A percentile compares a stretch with the other conserved stretches of the same genome.
These are phyloP conservation scores for Actinomortierella ambigua DNA, from an alignment of 371 early-diverging fungal genomes.

Conservation along the genomic window DNA sequence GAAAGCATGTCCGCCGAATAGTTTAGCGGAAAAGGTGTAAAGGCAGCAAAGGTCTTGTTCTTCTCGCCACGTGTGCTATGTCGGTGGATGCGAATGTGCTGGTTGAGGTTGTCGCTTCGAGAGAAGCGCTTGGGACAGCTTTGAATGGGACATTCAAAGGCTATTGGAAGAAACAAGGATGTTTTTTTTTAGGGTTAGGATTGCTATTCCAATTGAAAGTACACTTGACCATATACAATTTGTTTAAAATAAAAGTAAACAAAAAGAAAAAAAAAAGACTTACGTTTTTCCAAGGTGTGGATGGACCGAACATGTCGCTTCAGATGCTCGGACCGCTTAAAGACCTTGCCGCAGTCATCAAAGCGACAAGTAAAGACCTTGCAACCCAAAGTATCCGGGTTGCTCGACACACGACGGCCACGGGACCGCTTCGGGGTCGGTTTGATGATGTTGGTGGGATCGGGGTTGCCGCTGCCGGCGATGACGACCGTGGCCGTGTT, in stretches of 20 bases:
- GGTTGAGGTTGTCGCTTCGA: conserved; percentile 82
- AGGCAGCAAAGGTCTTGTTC: conserved; percentile 21
- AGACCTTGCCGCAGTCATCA: conserved; percentile 73
- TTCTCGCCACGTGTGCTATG: conserved; percentile 49
- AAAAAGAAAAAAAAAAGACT: conserved; percentile 13
- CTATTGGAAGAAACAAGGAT: conserved; percentile 33
- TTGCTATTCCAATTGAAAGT: background rate
- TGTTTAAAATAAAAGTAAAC: background rate
- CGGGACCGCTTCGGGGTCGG: conserved; percentile 54
- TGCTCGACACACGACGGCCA: conserved; percentile 61
- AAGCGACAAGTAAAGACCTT: conserved; percentile 58
- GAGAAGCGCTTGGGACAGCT: conserved; percentile 85
- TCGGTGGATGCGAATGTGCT: conserved; percentile 70
- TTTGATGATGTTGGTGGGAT: conserved; percentile 24
- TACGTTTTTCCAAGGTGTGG: conserved; percentile 63
- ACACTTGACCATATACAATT: no score
- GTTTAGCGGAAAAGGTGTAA: conserved; percentile 32
- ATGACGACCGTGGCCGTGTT: conserved; percentile 9
- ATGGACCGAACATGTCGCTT: conserved; percentile 78
- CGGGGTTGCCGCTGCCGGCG: conserved; percentile 16
- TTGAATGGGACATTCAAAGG: conserved; percentile 67
- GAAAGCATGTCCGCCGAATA: conserved; percentile 25
- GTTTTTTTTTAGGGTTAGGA: background rate
- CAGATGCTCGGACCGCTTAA: conserved; percentile 85
- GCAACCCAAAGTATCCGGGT: conserved; percentile 49